These are phyloP conservation scores for Spencermartinsiella europaea DNA, from an alignment of 805 yeast species.

Conservation along the genomic window DNA sequence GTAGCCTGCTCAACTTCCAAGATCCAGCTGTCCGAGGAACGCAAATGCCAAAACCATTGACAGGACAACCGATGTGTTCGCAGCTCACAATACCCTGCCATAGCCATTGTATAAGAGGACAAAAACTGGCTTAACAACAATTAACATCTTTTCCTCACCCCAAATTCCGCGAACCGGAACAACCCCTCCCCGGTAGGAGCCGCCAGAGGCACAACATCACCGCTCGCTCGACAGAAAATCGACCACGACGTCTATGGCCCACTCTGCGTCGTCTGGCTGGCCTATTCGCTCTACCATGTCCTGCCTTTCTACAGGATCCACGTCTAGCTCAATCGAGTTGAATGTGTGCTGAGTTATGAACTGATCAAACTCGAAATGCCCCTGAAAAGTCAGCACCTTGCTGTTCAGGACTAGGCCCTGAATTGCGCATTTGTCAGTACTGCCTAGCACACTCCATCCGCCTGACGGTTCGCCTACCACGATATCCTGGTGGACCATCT, in stretches of 20 bases:
- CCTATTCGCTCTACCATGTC: not conserved
- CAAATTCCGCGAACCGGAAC: no score
- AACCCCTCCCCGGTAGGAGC: no score
- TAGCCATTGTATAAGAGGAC: no score
- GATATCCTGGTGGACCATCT: slow-evolving; percentile 57
- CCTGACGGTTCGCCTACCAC: slow-evolving; percentile 40
- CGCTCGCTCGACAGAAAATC: not conserved
- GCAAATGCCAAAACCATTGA: no score
- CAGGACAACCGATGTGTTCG: no score
- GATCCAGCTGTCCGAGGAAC: no score
- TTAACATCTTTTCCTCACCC: no score
- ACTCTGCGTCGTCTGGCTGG: not conserved
- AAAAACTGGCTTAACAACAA: no score
- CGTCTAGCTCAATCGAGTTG: not conserved
- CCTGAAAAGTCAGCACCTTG: slow-evolving; percentile 67
- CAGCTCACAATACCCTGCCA: no score
- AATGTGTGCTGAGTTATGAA: not conserved
- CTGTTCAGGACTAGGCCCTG: slow-evolving; percentile 62
- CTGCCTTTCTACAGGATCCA: not conserved
- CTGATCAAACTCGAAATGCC: slow-evolving; percentile 74
- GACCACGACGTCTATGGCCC: not conserved
- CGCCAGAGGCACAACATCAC: no score
- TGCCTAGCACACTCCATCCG: slow-evolving; percentile 44
- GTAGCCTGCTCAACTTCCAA: no score
- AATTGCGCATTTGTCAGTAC: slow-evolving; percentile 47